phyloP scores from a whole-genome alignment of 495 filamentous ascomycete genomes.

The Daldinia caldariorum region DNA sequence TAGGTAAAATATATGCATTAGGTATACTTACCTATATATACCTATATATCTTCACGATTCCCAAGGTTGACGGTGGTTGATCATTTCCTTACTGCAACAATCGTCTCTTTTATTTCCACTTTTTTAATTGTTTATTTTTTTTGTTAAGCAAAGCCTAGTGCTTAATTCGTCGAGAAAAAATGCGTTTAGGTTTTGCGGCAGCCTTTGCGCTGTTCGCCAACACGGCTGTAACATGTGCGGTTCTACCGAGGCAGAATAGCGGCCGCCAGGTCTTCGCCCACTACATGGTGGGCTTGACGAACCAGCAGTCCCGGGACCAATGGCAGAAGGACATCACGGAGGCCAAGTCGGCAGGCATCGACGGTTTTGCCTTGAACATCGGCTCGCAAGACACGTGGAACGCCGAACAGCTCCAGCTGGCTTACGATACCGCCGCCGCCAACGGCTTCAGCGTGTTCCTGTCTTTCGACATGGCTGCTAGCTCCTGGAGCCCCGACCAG shows the following conservation, averaged over 20 bases:
- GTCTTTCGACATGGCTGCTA: conserved; percentile 72
- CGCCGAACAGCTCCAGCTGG: conserved; percentile 59
- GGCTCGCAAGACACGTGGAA: conserved; percentile 63
- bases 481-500: conserved; percentile 62
- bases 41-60: conserved; percentile 5
- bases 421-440: conserved; percentile 64
- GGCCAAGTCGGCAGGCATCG: conserved; percentile 71
- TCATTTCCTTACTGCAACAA: conserved; percentile 21
- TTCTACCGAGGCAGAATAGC: conserved; percentile 23
- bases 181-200: conserved; percentile 30
- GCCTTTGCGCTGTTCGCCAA: conserved; percentile 33
- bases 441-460: conserved; percentile 70
- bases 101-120: background rate
- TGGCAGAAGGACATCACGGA: conserved; percentile 69
- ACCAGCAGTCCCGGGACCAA: conserved; percentile 55
- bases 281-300: conserved; percentile 62
- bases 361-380: conserved; percentile 78
- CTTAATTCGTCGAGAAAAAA: conserved; percentile 1
- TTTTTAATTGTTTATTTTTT: background rate
- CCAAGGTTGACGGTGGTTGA: background rate
- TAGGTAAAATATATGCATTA: conserved; percentile 2
- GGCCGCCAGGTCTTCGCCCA: conserved; percentile 57
- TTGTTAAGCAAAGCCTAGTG: background rate
- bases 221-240: conserved; percentile 31
- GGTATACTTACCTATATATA: too few relatives aligned